Evolutionary conservation across 1,284 basidiomycete genomes (phyloP).

Genomic region (Vanrija sp.): DNA sequence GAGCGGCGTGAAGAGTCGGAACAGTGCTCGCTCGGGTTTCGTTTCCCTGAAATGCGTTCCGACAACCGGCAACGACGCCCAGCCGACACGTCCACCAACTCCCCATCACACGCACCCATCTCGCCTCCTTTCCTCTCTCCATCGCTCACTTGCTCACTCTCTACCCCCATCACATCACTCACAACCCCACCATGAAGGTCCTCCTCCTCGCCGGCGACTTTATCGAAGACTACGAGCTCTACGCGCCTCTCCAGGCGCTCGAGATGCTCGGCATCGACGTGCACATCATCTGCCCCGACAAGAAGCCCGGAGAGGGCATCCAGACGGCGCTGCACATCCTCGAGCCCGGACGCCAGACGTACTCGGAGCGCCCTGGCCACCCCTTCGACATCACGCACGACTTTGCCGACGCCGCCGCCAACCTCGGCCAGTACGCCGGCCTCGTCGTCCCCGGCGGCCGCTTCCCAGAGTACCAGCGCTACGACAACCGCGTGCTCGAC

Average conservation of each 20-base stretch:
- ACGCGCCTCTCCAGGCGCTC: constrained; percentile 17
- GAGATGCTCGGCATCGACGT: constrained; percentile 20
- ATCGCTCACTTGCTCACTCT: too few relatives aligned
- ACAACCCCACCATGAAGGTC: constrained; percentile 6
- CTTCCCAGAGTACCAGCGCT: constrained; percentile 18
- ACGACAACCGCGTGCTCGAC: constrained; percentile 18
- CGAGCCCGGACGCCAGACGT: constrained; percentile 19
- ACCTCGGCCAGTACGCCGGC: constrained; percentile 15
- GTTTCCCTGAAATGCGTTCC: too few relatives aligned
- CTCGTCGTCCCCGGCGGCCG: constrained; percentile 19
- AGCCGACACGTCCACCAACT: too few relatives aligned
- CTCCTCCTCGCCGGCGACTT: constrained; percentile 18
- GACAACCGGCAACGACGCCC: too few relatives aligned
- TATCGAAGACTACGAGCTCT: constrained; percentile 22
- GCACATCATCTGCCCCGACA: constrained; percentile 18
- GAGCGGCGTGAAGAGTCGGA: too few relatives aligned
- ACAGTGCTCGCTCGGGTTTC: too few relatives aligned
- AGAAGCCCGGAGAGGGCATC: constrained; percentile 13
- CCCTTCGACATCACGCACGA: constrained; percentile 13
- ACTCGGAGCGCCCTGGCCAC: constrained; percentile 18
- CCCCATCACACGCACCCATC: too few relatives aligned
- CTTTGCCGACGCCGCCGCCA: constrained; percentile 7
- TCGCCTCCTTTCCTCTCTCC: too few relatives aligned
- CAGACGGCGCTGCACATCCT: constrained; percentile 17
- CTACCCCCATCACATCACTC: not conserved